Base-by-base conservation (phyloP, 495 filamentous ascomycete genomes). In the Massariosphaeria phaeospora region DNA sequence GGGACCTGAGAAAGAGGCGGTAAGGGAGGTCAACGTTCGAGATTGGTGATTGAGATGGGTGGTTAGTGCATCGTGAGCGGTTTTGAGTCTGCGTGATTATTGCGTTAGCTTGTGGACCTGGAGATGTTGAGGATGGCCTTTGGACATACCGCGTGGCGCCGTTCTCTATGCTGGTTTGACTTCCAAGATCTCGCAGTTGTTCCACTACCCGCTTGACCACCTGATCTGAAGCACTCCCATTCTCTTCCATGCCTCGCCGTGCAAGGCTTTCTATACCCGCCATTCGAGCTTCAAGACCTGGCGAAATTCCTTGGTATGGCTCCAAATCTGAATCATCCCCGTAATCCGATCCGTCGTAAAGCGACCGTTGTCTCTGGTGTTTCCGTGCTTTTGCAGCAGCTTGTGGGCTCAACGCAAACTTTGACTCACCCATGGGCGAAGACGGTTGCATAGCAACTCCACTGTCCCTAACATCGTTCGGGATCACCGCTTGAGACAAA, bases 41-140 rank as follows among this genome's bases (percentile, higher is more conserved):
- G 87, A 86, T 75, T 95, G 88, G 71, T 93, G 83, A n/a, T 78
- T 77, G 30, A 95, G 76, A 67, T 95, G 88, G 27, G 85, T 84
- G 46, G 87, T 83, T 29, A 96, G 77, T 15, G 90, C 88, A 34
- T 84, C 82, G 69, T 96, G 87, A 30, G 89, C 87, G 23, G 89
- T 94, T 62, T 90, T 89, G 52, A 96, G 76, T 65, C 90, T 94
- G 59, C 40, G 43, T 2, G 0, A 23, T 21, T 40, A 12, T 20
- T 15, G 9, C 34, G 21, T 57, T 23, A 44, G 36, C 27, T 6
- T 21, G 23, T 26, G 12, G 17, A 17, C 11, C 8, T 35, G 24
- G 17, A 23, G 9, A 34, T 24, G 18, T 36, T 18, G 12, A 24
- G 18, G 15, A 39, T 46, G 20, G 34, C 10, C 4, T 40, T 39